phyloP scores from a whole-genome alignment of 352 stramenopile species.

The Pythium phragmitis region DNA sequence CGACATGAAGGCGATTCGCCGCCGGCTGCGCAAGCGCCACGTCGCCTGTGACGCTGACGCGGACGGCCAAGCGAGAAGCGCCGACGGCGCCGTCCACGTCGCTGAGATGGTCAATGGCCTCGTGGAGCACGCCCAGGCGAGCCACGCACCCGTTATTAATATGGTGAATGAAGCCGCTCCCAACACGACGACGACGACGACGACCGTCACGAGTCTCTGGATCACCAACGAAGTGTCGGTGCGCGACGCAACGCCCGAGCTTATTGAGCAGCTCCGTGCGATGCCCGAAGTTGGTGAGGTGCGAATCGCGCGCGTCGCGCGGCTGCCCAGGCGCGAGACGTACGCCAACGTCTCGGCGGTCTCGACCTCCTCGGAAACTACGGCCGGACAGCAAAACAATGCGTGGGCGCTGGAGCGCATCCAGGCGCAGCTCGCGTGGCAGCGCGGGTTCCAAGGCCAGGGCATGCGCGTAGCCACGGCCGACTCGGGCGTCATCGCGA shows the following conservation, averaged over 20 bases:
- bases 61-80: conserved; percentile 2
- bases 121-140: conserved; percentile 28
- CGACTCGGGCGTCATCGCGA: conserved; percentile 42
- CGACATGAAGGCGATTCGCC: conserved; percentile 18
- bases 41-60: conserved; percentile 19
- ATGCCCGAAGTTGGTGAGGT: conserved; percentile 30
- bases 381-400: conserved; percentile 19
- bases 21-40: conserved; percentile 14
- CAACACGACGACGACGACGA: conserved; percentile 2
- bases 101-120: conserved; percentile 31
- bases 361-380: neutral
- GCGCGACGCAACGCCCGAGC: conserved; percentile 31
- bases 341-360: conserved; percentile 22
- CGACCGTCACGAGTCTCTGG: conserved; percentile 38
- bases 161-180: conserved; percentile 21
- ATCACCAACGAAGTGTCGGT: conserved; percentile 52
- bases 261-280: conserved; percentile 35
- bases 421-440: conserved; percentile 38
- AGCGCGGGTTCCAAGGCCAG: conserved; percentile 33
- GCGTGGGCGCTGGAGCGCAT: conserved; percentile 48
- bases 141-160: conserved; percentile 33
- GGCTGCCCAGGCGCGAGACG: conserved; percentile 3
- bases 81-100: conserved; percentile 25
- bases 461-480: conserved; percentile 46
- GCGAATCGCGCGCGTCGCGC: conserved; percentile 16